A percentile compares a stretch with the other conserved stretches of the same genome.
Evolutionary conservation across 306 rosid species (phyloP).

Genomic region (Senna tora): DNA sequence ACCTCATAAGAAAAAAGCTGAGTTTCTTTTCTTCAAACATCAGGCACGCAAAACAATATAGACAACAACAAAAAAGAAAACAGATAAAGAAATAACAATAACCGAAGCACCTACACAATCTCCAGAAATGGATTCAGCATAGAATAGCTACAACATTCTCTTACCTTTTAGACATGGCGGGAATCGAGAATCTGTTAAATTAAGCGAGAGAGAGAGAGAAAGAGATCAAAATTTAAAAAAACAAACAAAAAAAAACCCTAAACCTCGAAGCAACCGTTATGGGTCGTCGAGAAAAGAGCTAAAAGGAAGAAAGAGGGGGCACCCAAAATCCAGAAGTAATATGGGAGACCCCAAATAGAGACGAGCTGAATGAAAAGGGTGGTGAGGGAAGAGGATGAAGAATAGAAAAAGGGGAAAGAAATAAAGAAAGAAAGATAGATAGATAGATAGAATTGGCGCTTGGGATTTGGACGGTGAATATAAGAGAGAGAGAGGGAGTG

Average conservation of each 20-base stretch:
- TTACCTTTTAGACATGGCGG: conserved; percentile 59
- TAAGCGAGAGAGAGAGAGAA: conserved; percentile 14
- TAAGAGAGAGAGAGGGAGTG: not conserved
- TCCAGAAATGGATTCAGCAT: not conserved
- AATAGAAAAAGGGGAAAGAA: conserved; percentile 14
- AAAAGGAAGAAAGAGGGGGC: not conserved
- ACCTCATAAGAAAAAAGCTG: not conserved
- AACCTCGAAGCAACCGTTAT: conserved; percentile 38
- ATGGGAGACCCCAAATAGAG: not conserved
- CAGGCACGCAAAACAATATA: conserved; percentile 2
- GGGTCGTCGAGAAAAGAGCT: conserved; percentile 11
- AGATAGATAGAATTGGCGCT: conserved; percentile 7
- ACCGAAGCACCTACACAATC: conserved; percentile 25
- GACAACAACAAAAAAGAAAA: conserved; percentile 10
- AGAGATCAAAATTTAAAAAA: conserved; percentile 50
- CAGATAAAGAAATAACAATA: not conserved
- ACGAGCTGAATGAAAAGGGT: not conserved
- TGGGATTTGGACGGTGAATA: conserved; percentile 30
- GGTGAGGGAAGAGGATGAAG: conserved; percentile 12
- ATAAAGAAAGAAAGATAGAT: not conserved
- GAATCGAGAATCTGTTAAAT: conserved; percentile 11
- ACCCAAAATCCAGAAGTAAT: conserved; percentile 27
- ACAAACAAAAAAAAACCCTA: no score
- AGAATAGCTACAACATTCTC: not conserved
- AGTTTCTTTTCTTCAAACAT: not conserved